Evolutionary conservation across 2,329 filamentous ascomycete genomes (phyloP), one percentile per base, ranked within the genome.

Genomic region (Aspergillus fijiensis): DNA sequence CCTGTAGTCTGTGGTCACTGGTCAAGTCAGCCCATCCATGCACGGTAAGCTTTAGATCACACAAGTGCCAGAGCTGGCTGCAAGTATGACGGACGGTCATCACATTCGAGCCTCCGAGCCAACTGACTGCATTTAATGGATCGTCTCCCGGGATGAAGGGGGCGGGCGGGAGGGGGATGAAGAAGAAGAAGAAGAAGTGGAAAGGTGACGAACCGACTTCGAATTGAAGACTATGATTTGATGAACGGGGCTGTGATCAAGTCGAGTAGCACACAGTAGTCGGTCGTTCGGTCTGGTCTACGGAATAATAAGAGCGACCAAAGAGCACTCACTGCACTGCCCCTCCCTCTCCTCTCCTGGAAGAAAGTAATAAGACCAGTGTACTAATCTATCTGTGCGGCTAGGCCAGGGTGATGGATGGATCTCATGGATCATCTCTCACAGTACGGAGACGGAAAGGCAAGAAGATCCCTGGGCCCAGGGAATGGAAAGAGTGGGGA

Each of bases 31-130:
- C 63, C 65, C 63, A 63, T 67, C 65, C 63, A 63, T 67, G 65
- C 65, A 67, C 3, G 31, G 63, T 66, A 64, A 60, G 64, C 61
- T 66, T 66, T 58, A 59, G 61, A 65, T 65, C 63, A 65, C 66
- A 58, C 33, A 35, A 16, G 12, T 35, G 11, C 33, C 33, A 12
- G 12, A 35, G 27, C 27, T 14, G 11, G 14, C 11, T 16, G 33
- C 33, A 35, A 16, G 14, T 12, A 4, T 16, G 33, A 12, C 33
- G 33, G 33, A 11, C 33, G 11, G 33, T 35, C 33, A 35, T 35
- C 33, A 35, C 33, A 35, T 35, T 35, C 12, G 33, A 35, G 33
- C 10, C 14, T 35, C 12, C 12, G 33, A 35, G 33, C 33, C 33
- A 12, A 35, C 27, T 29, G 27, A 16, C 9, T 16, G 5, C 10